Percentiles rank a stretch among this genome's conserved stretches.
Conservation (phyloP, 306 rosid species). For the Lotus japonicus region DNA sequence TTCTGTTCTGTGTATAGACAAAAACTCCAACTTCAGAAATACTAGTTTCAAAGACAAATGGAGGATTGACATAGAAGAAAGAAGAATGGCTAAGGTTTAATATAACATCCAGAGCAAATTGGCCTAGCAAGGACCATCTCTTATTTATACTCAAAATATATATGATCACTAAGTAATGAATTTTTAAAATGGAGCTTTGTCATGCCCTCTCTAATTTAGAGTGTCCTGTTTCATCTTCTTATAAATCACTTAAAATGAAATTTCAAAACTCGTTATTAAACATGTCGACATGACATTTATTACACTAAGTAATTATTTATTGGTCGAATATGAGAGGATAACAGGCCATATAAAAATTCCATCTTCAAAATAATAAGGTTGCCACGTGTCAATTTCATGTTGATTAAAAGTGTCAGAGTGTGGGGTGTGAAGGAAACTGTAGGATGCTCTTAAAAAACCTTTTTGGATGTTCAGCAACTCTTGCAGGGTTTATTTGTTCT, state of each 20-base stretch:
- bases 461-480: slow-evolving; percentile 21
- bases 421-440: not conserved
- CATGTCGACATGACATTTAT: no score
- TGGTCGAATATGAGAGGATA: no score
- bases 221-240: no score
- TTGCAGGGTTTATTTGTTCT: slow-evolving; percentile 14
- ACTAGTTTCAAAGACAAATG: slow-evolving; percentile 1
- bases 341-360: no score
- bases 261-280: no score
- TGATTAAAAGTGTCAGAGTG: slow-evolving; percentile 10
- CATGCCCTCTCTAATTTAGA: no score
- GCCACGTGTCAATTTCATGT: slow-evolving; percentile 42
- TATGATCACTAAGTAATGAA: not conserved
- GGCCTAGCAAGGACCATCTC: slow-evolving; percentile 25
- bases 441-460: slow-evolving; percentile 15
- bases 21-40: slow-evolving; percentile 15
- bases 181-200: no score
- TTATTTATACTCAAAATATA: slow-evolving; percentile 26
- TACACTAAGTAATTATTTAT: no score
- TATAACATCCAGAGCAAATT: slow-evolving; percentile 4
- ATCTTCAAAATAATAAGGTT: not conserved
- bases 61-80: slow-evolving; percentile 2
- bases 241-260: no score
- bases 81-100: slow-evolving; percentile 14
- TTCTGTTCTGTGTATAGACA: slow-evolving; percentile 22